phyloP scores from a whole-genome alignment of 768 basidiomycete genomes.

The Boletellus ananas region DNA sequence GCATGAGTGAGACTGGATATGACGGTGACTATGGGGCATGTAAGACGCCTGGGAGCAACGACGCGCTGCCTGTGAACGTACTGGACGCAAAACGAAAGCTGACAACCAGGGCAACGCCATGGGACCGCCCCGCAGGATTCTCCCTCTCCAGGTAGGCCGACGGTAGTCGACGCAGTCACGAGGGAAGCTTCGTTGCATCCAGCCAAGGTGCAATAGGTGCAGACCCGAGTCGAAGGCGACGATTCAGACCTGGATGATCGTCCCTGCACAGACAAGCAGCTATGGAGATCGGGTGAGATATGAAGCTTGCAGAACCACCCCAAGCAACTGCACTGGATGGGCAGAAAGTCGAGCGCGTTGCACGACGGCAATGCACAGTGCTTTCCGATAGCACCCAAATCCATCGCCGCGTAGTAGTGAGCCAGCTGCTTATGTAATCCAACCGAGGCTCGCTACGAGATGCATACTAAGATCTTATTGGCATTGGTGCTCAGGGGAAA shows the following conservation, averaged over 20 bases:
- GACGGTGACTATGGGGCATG: conserved; percentile 53
- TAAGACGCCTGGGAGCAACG: conserved; percentile 7
- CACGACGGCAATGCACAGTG: conserved; percentile 63
- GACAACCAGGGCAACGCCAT: conserved; percentile 50
- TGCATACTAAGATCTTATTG: not conserved
- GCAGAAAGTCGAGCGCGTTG: conserved; percentile 67
- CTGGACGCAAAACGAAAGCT: conserved; percentile 60
- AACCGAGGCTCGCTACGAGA: not conserved
- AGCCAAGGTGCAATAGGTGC: conserved; percentile 46
- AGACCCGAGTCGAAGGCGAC: conserved; percentile 19
- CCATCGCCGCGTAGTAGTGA: conserved; percentile 30
- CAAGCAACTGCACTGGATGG: conserved; percentile 65
- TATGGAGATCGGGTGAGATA: conserved; percentile 54
- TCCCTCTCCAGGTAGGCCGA: not conserved
- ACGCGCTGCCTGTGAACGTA: conserved; percentile 30
- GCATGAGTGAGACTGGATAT: conserved; percentile 61
- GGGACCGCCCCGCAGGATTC: not conserved
- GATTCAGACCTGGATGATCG: not conserved
- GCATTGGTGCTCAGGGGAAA: conserved; percentile 3
- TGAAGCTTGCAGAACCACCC: conserved; percentile 63
- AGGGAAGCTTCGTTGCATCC: conserved; percentile 57
- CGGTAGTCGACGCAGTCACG: conserved; percentile 34
- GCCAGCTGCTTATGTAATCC: conserved; percentile 10
- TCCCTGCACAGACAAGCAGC: conserved; percentile 37
- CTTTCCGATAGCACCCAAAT: conserved; percentile 54